Evolutionary conservation across 2,329 filamentous ascomycete genomes (phyloP).

Genomic region (Cladosporium colombiae): DNA sequence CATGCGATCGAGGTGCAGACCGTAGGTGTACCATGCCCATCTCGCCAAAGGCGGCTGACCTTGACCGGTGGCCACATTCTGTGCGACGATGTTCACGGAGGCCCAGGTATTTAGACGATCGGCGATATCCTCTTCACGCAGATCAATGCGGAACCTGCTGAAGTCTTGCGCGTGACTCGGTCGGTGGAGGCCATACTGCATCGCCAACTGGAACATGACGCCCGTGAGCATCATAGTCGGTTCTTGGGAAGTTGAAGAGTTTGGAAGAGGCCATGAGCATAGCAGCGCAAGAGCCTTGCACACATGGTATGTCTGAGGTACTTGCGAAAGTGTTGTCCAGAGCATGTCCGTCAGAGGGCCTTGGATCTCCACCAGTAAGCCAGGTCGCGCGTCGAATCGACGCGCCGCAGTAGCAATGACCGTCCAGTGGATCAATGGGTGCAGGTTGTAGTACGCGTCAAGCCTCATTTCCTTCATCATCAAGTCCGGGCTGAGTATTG

Average conservation of each 20-base stretch:
- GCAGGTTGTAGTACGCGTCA: slow-evolving; percentile 69
- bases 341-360: slow-evolving; percentile 67
- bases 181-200: slow-evolving; percentile 78
- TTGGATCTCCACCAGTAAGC: slow-evolving; percentile 67
- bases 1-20: slow-evolving; percentile 68
- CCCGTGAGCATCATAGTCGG: slow-evolving; percentile 80
- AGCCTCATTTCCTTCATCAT: slow-evolving; percentile 28
- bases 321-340: slow-evolving; percentile 75
- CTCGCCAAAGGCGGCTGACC: slow-evolving; percentile 66
- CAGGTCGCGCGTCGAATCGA: slow-evolving; percentile 64
- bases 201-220: slow-evolving; percentile 84
- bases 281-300: slow-evolving; percentile 79
- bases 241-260: slow-evolving; percentile 77
- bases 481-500: slow-evolving; percentile 71
- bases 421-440: slow-evolving; percentile 82
- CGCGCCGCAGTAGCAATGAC: slow-evolving; percentile 74
- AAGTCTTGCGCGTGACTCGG: slow-evolving; percentile 84
- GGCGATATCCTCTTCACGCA: slow-evolving; percentile 76
- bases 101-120: slow-evolving; percentile 81
- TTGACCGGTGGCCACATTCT: slow-evolving; percentile 78
- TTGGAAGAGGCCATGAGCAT: slow-evolving; percentile 80
- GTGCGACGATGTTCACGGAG: slow-evolving; percentile 80
- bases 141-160: slow-evolving; percentile 64
- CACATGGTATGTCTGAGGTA: slow-evolving; percentile 76
- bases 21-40: slow-evolving; percentile 64